phyloP scores from a whole-genome alignment of 305 asterid species.

The Fraxinus sp. region DNA sequence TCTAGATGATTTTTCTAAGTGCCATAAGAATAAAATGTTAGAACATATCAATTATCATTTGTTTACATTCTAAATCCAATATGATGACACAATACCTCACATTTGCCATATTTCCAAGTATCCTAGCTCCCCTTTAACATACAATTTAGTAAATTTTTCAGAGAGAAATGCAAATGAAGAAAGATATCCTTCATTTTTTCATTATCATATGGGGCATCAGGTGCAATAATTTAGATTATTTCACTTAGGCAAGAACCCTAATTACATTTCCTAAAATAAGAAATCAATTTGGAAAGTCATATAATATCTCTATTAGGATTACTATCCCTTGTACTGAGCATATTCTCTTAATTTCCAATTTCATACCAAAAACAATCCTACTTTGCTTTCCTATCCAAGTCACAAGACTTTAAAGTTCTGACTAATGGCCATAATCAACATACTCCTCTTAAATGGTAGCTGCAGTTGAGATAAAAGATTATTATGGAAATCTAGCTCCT shows the following conservation, averaged over 20 bases:
- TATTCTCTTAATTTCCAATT: conserved; percentile 2
- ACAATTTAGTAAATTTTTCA: not conserved
- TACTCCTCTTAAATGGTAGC: not conserved
- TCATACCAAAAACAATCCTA: not conserved
- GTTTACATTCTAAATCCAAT: not conserved
- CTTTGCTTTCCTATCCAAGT: not conserved
- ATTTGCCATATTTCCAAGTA: not conserved
- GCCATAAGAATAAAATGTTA: not conserved
- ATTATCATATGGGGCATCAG: not conserved
- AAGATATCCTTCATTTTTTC: not conserved
- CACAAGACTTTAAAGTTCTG: not conserved
- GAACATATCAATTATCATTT: not conserved
- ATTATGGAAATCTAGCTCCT: not conserved
- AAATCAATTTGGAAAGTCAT: not conserved
- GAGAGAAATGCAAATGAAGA: not conserved
- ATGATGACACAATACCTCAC: not conserved
- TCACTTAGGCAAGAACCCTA: not conserved
- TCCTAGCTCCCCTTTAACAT: not conserved
- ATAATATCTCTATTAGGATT: not conserved
- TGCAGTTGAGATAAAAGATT: not conserved
- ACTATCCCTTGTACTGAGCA: not conserved
- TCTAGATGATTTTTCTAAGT: not conserved
- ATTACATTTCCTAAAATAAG: not conserved
- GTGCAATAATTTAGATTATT: not conserved
- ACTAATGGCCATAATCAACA: not conserved